These are phyloP conservation scores for Sambucus nigra DNA, from an alignment of 129 eudicot species.

Conservation along the genomic window DNA sequence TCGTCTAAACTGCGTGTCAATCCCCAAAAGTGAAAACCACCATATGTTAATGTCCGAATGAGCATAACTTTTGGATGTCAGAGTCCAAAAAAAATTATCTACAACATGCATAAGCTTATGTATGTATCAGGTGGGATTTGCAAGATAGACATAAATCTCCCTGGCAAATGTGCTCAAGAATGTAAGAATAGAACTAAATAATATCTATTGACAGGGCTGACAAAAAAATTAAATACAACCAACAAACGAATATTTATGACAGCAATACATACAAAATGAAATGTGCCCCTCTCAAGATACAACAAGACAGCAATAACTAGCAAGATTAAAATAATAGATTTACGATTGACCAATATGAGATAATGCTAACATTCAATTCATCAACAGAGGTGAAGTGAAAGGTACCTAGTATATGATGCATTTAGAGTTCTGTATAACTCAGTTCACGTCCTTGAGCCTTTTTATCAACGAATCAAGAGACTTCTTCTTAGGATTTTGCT, in stretches of 20 bases:
- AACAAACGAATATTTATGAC: conserved; percentile 10
- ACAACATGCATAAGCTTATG: not conserved
- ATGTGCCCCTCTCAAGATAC: conserved; percentile 18
- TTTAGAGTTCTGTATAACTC: conserved; percentile 18
- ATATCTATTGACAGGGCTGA: conserved; percentile 7
- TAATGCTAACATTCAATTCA: conserved; percentile 11
- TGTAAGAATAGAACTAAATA: conserved; percentile 2
- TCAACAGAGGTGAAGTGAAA: conserved; percentile 18
- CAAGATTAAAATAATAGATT: conserved; percentile 1
- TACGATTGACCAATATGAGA: conserved; percentile 4
- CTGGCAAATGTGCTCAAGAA: not conserved
- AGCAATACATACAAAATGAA: conserved; percentile 26
- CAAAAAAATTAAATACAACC: conserved; percentile 17
- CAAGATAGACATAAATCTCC: too few species aligned
- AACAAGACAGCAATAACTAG: conserved; percentile 8
- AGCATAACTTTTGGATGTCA: too few species aligned
- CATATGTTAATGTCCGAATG: too few species aligned
- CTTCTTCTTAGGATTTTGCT: conserved; percentile 82
- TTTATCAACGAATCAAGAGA: conserved; percentile 82
- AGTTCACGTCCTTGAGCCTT: conserved; percentile 91
- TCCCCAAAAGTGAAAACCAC: too few species aligned
- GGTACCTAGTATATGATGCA: conserved; percentile 19
- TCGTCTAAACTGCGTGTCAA: too few species aligned
- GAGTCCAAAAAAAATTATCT: too few species aligned
- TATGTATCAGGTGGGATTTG: too few species aligned